A percentile compares a stretch with the other conserved stretches of the same genome.
phyloP scores from a whole-genome alignment of 2,329 filamentous ascomycete genomes.

The Paraphoma chrysanthemicola region DNA sequence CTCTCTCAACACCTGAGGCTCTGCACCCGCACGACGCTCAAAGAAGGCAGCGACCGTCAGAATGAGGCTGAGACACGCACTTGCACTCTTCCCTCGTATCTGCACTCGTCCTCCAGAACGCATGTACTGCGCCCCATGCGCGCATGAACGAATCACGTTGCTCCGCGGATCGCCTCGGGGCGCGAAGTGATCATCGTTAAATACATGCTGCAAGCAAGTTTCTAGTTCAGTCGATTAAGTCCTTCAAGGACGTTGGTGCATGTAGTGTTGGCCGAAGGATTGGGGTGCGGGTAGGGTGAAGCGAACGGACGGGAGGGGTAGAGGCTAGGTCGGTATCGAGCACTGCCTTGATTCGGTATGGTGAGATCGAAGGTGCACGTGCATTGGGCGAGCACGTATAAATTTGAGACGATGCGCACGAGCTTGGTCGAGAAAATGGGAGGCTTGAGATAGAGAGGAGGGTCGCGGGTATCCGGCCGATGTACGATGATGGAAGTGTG shows the following conservation, averaged over 20 bases:
- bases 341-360: neutral
- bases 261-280: neutral
- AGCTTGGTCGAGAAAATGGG: neutral
- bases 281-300: neutral
- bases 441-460: neutral
- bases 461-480: neutral
- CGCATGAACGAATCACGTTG: neutral
- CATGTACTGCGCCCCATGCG: neutral
- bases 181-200: no score
- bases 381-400: no score
- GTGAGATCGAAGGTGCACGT: no score
- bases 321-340: neutral
- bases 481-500: neutral
- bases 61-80: neutral
- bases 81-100: neutral
- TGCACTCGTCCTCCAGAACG: neutral
- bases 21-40: neutral
- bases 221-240: neutral
- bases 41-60: neutral
- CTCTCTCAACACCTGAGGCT: neutral
- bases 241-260: neutral
- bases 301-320: neutral
- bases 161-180: neutral
- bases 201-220: no score
- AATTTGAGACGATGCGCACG: no score